Evolutionary conservation across 2,329 filamentous ascomycete genomes (phyloP).

Genomic region (Paecilomyces sp.): DNA sequence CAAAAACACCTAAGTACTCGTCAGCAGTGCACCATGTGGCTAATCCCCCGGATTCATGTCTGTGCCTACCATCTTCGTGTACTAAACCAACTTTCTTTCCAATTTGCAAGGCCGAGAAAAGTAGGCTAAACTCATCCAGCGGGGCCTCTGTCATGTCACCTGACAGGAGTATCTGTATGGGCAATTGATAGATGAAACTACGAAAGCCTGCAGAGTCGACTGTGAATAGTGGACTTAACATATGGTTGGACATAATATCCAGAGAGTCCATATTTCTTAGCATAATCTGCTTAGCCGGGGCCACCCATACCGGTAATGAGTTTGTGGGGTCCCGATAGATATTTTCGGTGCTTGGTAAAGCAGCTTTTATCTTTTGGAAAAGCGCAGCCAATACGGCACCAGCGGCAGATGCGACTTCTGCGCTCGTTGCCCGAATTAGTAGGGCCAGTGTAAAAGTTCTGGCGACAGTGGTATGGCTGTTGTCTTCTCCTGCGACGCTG

Average conservation of each 20-base stretch:
- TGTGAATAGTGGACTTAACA: slow-evolving; percentile 29
- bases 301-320: slow-evolving; percentile 26
- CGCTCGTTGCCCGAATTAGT: slow-evolving; percentile 21
- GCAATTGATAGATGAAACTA: slow-evolving; percentile 52
- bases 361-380: slow-evolving; percentile 20
- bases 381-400: slow-evolving; percentile 21
- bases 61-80: slow-evolving; percentile 55
- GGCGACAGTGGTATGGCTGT: slow-evolving; percentile 13
- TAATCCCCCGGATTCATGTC: background rate
- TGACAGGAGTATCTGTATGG: slow-evolving; percentile 42
- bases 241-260: slow-evolving; percentile 27
- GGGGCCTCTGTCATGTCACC: slow-evolving; percentile 41
- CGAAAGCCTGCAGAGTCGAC: slow-evolving; percentile 26
- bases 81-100: slow-evolving; percentile 65
- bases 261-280: slow-evolving; percentile 27
- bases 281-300: slow-evolving; percentile 28
- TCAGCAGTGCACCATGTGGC: slow-evolving; percentile 1
- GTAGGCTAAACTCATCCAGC: slow-evolving; percentile 51
- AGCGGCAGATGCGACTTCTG: slow-evolving; percentile 20
- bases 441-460: slow-evolving; percentile 25
- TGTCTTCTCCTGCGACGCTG: background rate
- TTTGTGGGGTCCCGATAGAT: slow-evolving; percentile 1
- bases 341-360: background rate
- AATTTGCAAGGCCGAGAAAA: slow-evolving; percentile 61
- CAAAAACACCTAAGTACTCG: slow-evolving; percentile 17